Percentiles rank a stretch among this genome's conserved stretches.
Conservation (phyloP, 345 rosid species). For the Pugionium dolabratum region DNA sequence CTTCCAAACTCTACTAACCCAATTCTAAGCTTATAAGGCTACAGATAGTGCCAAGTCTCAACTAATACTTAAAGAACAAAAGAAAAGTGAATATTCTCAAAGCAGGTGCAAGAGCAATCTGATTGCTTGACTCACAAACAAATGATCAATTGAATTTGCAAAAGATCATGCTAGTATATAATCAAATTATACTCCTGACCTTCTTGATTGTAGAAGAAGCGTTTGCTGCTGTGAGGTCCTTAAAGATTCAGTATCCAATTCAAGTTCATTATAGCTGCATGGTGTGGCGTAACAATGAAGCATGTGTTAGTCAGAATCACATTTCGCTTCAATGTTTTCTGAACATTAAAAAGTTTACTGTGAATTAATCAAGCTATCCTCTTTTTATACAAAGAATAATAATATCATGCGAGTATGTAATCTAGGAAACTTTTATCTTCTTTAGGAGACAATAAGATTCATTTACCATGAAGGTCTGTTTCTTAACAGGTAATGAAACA, state of each 20-base stretch:
- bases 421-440: not conserved
- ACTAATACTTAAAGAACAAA: not conserved
- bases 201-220: constrained; percentile 60
- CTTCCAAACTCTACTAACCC: not conserved
- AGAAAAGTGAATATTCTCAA: constrained; percentile 3
- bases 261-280: constrained; percentile 57
- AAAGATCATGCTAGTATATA: not conserved
- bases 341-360: not conserved
- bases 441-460: not conserved
- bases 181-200: constrained; percentile 39
- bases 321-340: constrained; percentile 13
- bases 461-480: not conserved
- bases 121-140: not conserved
- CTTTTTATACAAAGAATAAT: not conserved
- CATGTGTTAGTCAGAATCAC: constrained; percentile 6
- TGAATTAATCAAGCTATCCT: constrained; percentile 3
- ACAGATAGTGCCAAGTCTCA: not conserved
- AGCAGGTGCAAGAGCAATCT: not conserved
- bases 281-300: constrained; percentile 4
- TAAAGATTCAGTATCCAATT: constrained; percentile 51
- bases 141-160: not conserved
- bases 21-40: not conserved
- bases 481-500: not conserved
- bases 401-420: not conserved
- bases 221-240: constrained; percentile 49